Evolutionary conservation across 495 filamentous ascomycete genomes (phyloP).

Genomic region (Neurospora sp.): DNA sequence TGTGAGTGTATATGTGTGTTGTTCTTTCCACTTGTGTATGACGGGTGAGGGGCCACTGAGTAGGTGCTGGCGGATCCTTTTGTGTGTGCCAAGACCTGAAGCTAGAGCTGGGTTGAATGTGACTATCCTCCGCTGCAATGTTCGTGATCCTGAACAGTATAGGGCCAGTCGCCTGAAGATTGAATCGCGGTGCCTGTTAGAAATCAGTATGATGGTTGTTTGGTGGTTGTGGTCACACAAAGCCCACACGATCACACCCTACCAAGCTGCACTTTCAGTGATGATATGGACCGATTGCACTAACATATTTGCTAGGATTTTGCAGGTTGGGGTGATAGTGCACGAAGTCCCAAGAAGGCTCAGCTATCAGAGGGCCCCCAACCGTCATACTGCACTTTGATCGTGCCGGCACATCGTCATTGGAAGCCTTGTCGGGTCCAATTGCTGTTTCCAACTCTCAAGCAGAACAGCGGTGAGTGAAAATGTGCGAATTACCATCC

Average conservation of each 20-base stretch:
- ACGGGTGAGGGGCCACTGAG: neutral
- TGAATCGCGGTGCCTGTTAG: neutral
- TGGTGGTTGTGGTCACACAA: neutral
- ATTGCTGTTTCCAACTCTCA: neutral
- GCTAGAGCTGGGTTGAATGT: neutral
- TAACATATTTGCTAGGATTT: neutral
- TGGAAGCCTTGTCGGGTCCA: neutral
- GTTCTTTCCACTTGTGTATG: neutral
- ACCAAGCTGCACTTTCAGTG: neutral
- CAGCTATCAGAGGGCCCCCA: neutral
- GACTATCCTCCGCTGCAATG: neutral
- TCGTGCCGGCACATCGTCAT: neutral
- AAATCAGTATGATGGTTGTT: neutral
- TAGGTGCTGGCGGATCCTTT: neutral
- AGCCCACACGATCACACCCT: neutral
- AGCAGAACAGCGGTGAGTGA: neutral
- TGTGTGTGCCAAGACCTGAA: neutral
- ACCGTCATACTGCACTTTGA: neutral
- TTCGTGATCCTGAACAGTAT: neutral
- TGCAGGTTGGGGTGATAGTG: neutral
- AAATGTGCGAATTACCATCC: neutral
- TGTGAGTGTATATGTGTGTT: neutral
- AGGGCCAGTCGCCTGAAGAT: neutral
- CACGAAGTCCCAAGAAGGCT: neutral
- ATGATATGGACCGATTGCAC: neutral